Evolutionary conservation across 139 green algal species (phyloP).

Genomic region (Trebouxia sp.): DNA sequence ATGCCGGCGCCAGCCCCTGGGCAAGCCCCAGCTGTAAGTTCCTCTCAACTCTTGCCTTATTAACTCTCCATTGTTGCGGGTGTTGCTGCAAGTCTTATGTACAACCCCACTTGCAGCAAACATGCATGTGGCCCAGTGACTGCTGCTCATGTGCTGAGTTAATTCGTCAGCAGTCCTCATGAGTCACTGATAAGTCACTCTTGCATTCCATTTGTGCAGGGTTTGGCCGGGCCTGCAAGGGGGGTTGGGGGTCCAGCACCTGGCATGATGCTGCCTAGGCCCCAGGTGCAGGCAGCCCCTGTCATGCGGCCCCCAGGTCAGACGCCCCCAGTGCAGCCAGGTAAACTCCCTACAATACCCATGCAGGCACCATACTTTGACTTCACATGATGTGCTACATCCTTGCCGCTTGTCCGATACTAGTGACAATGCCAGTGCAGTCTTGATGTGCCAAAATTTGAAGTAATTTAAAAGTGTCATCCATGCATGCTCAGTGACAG

Average conservation of each 20-base stretch:
- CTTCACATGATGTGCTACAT: too few relatives aligned
- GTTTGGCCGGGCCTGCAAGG: constrained; percentile 81
- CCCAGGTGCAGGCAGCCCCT: constrained; percentile 61
- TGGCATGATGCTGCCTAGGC: constrained; percentile 90
- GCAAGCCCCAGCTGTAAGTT: constrained; percentile 69
- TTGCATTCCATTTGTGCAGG: constrained; percentile 46
- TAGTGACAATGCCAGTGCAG: too few relatives aligned
- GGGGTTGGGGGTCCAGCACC: constrained; percentile 88
- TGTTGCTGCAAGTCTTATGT: too few relatives aligned
- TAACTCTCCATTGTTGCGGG: too few relatives aligned
- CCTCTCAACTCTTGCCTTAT: neutral
- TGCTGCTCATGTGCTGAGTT: neutral
- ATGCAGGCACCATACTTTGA: too few relatives aligned
- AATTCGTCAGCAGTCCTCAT: too few relatives aligned
- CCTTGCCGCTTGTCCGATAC: too few relatives aligned
- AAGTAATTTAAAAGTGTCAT: too few relatives aligned
- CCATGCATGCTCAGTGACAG: too few relatives aligned
- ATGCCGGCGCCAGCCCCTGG: constrained; percentile 74
- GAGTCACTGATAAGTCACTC: neutral
- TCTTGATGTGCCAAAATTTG: too few relatives aligned
- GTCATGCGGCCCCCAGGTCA: constrained; percentile 58
- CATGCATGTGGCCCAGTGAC: too few relatives aligned
- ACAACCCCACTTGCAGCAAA: too few relatives aligned
- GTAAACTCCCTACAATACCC: neutral
- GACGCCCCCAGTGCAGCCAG: constrained; percentile 9